These are phyloP conservation scores for Huntiella decipiens DNA, from an alignment of 2,329 filamentous ascomycete genomes.

Conservation along the genomic window DNA sequence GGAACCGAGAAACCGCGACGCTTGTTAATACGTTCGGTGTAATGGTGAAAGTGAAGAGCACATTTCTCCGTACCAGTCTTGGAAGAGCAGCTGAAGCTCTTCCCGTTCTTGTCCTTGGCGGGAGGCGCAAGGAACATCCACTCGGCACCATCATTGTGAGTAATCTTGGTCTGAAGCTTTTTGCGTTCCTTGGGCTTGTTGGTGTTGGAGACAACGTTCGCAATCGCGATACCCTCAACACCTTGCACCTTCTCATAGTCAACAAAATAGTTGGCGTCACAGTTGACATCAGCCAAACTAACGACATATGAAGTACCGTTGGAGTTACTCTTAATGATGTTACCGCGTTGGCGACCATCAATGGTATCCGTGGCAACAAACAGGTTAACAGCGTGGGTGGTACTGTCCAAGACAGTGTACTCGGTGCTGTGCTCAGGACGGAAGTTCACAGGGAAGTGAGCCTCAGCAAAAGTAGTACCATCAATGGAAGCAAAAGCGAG, in stretches of 20 bases:
- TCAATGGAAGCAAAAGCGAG: slow-evolving; percentile 71
- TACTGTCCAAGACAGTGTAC: slow-evolving; percentile 89
- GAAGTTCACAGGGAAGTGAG: slow-evolving; percentile 74
- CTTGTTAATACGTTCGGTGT: slow-evolving; percentile 72
- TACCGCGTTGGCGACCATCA: slow-evolving; percentile 52
- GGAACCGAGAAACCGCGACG: slow-evolving; percentile 73
- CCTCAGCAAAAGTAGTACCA: slow-evolving; percentile 61
- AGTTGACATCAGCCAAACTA: slow-evolving; percentile 64
- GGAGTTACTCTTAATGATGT: slow-evolving; percentile 93
- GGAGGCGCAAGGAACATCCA: slow-evolving; percentile 69
- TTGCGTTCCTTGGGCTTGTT: slow-evolving; percentile 50
- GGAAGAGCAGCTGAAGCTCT: slow-evolving; percentile 49
- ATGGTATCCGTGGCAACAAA: slow-evolving; percentile 65
- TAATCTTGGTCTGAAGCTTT: slow-evolving; percentile 75
- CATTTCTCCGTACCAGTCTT: slow-evolving; percentile 45
- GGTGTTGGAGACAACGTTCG: slow-evolving; percentile 66
- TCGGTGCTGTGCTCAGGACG: slow-evolving; percentile 49
- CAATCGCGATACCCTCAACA: slow-evolving; percentile 73
- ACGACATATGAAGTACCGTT: slow-evolving; percentile 92
- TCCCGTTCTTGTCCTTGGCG: slow-evolving; percentile 46
- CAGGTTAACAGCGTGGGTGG: slow-evolving; percentile 82
- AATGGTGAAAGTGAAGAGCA: slow-evolving; percentile 82
- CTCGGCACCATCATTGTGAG: slow-evolving; percentile 84
- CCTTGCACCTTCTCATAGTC: slow-evolving; percentile 94
- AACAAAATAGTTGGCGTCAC: slow-evolving; percentile 57